Evolutionary conservation across 441 rosid species (phyloP).

Genomic region (Gossypium trilobum): DNA sequence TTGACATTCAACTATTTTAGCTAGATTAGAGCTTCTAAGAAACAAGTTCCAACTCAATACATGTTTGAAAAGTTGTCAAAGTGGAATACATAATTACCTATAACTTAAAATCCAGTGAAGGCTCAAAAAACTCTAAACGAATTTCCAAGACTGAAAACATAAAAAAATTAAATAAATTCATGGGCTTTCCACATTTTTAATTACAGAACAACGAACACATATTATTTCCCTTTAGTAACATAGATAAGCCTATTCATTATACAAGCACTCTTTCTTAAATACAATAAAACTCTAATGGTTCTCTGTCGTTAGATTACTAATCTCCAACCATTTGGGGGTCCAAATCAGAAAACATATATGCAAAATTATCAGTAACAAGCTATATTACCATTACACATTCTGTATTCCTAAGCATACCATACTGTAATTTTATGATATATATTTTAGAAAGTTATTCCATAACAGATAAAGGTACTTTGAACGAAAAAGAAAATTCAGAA

Average conservation of each 20-base stretch:
- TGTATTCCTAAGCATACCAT: background rate
- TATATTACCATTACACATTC: background rate
- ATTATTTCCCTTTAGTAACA: background rate
- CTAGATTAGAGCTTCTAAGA: background rate
- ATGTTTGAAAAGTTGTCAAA: background rate
- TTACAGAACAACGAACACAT: background rate
- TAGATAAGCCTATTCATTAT: slow-evolving; percentile 1
- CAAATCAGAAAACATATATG: background rate
- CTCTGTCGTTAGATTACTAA: background rate
- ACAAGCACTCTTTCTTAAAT: background rate
- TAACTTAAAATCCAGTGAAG: background rate
- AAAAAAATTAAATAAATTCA: background rate
- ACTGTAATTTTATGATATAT: background rate
- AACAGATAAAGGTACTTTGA: background rate
- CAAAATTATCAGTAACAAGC: background rate
- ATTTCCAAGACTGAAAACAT: background rate
- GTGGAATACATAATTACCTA: background rate
- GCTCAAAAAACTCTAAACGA: background rate
- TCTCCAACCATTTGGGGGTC: background rate
- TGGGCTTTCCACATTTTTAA: background rate
- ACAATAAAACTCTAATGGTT: background rate
- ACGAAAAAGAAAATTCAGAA: background rate
- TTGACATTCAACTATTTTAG: background rate
- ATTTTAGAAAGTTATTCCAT: background rate
- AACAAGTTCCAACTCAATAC: background rate